Evolutionary conservation across 768 basidiomycete genomes (phyloP).

Genomic region (Amanita molliuscula): DNA sequence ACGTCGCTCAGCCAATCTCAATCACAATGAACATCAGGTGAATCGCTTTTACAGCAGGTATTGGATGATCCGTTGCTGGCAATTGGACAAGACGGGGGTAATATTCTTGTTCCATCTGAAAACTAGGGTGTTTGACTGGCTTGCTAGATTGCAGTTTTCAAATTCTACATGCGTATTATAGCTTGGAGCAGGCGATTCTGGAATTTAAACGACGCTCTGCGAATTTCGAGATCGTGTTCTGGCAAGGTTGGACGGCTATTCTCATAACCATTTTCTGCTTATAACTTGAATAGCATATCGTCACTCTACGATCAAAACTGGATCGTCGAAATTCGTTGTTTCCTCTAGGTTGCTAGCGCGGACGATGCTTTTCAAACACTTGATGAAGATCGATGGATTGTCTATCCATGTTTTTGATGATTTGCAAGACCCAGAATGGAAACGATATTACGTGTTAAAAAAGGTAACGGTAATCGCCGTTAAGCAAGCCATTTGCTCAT

Average conservation of each 20-base stretch:
- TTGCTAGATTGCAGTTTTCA: constrained; percentile 45
- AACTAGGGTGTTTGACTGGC: neutral
- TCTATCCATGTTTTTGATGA: constrained; percentile 35
- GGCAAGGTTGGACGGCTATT: constrained; percentile 27
- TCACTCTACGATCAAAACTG: constrained; percentile 31
- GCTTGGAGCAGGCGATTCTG: constrained; percentile 40
- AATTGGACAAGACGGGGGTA: constrained; percentile 37
- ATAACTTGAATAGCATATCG: constrained; percentile 25
- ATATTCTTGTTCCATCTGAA: constrained; percentile 5
- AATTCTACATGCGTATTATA: constrained; percentile 47
- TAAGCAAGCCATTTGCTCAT: neutral
- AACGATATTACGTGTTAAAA: constrained; percentile 25
- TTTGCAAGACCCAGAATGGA: constrained; percentile 39
- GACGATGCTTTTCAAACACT: constrained; percentile 38
- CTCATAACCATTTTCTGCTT: neutral
- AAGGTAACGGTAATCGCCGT: constrained; percentile 24
- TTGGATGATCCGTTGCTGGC: constrained; percentile 54
- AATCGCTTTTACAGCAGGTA: constrained; percentile 49
- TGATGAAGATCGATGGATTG: constrained; percentile 27
- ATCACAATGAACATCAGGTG: constrained; percentile 27
- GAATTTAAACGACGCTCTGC: constrained; percentile 40
- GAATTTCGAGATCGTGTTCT: constrained; percentile 58
- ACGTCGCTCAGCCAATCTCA: neutral
- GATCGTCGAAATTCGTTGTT: constrained; percentile 20
- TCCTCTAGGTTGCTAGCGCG: constrained; percentile 45